These are phyloP conservation scores for Termitomyces eurrhizus DNA, from an alignment of 768 basidiomycete species.

Conservation along the genomic window DNA sequence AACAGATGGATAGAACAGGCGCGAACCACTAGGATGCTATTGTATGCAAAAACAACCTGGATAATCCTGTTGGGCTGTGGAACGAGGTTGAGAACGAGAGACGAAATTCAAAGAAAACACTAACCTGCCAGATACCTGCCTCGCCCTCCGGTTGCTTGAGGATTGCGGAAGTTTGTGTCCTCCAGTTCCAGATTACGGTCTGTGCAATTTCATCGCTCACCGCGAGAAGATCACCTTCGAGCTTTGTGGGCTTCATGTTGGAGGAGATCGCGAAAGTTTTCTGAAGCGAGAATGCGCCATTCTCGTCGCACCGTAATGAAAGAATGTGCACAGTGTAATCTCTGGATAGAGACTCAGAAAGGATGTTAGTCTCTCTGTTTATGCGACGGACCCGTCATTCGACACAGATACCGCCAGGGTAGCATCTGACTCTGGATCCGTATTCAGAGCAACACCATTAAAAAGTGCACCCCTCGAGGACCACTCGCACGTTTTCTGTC, in stretches of 20 bases:
- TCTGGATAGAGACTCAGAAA: slow-evolving; percentile 20
- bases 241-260: slow-evolving; percentile 39
- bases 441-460: slow-evolving; percentile 48
- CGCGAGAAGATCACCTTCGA: slow-evolving; percentile 50
- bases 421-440: slow-evolving; percentile 38
- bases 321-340: slow-evolving; percentile 30
- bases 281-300: slow-evolving; percentile 23
- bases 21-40: slow-evolving; percentile 52
- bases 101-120: slow-evolving; percentile 9
- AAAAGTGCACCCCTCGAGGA: slow-evolving; percentile 50
- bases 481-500: slow-evolving; percentile 45
- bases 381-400: slow-evolving; percentile 39
- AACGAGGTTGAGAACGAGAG: slow-evolving; percentile 1
- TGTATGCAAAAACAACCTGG: slow-evolving; percentile 45
- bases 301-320: slow-evolving; percentile 15
- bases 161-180: slow-evolving; percentile 39
- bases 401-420: slow-evolving; percentile 47
- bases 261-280: slow-evolving; percentile 33
- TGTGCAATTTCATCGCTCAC: slow-evolving; percentile 49
- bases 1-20: slow-evolving; percentile 59
- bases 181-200: slow-evolving; percentile 57
- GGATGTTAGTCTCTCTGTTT: slow-evolving; percentile 14
- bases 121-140: slow-evolving; percentile 26
- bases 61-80: slow-evolving; percentile 46
- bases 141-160: slow-evolving; percentile 34